A percentile compares a stretch with the other conserved stretches of the same genome.
Evolutionary conservation across 768 basidiomycete genomes (phyloP).

Genomic region (Lactarius indigo): DNA sequence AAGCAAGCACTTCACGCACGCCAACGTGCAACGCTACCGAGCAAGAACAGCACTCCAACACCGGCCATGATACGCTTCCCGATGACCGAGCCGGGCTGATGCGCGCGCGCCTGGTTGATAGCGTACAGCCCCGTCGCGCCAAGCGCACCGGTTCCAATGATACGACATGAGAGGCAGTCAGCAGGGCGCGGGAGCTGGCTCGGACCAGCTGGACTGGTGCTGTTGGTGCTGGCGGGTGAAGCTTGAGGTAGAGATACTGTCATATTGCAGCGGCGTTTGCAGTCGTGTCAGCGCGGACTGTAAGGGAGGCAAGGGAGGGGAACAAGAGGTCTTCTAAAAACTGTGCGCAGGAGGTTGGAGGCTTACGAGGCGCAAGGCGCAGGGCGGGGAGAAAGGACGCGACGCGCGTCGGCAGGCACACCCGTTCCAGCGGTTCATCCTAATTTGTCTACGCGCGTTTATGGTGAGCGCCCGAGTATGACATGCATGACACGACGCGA

Average conservation of each 20-base stretch:
- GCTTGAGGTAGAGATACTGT: background rate
- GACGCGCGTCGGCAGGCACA: background rate
- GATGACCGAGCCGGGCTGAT: conserved; percentile 54
- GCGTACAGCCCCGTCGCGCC: conserved; percentile 65
- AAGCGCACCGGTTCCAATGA: conserved; percentile 64
- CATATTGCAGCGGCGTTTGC: background rate
- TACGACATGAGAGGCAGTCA: conserved; percentile 67
- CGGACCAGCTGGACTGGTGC: background rate
- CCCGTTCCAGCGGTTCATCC: no score
- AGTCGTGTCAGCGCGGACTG: background rate
- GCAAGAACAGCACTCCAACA: conserved; percentile 43
- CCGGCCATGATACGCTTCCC: conserved; percentile 63
- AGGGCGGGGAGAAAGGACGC: background rate
- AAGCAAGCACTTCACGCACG: conserved; percentile 2
- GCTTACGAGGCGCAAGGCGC: background rate
- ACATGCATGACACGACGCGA: background rate
- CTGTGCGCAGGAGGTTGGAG: background rate
- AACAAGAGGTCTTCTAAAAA: background rate
- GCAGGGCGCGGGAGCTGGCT: background rate
- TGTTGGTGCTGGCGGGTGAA: background rate
- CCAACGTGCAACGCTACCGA: conserved; percentile 24
- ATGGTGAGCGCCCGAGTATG: background rate
- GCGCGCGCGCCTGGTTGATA: conserved; percentile 56
- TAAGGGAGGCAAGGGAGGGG: background rate
- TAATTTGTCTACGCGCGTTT: background rate